phyloP scores from a whole-genome alignment of 106 monocot genomes.

The Apostasia ramifera region DNA sequence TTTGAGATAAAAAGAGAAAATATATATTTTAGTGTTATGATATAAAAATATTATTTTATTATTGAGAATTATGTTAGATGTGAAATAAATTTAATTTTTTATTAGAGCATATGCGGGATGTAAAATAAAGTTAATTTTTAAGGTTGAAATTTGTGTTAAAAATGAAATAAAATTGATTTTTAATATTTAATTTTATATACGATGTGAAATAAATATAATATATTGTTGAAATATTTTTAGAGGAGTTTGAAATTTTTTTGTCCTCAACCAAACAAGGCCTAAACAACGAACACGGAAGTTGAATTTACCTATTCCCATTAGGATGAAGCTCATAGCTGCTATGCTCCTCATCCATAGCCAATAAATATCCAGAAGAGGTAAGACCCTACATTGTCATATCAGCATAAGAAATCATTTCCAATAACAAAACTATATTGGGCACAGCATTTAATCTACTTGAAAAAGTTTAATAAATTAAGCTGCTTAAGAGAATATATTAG shows the following conservation, averaged over 20 bases:
- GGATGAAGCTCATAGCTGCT: conserved; percentile 65
- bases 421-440: not conserved
- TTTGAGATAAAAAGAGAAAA: too few relatives aligned
- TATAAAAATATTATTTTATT: too few relatives aligned
- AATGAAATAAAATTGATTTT: not conserved
- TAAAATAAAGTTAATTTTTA: too few relatives aligned
- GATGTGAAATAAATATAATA: not conserved
- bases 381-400: conserved; percentile 53
- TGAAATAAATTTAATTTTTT: too few relatives aligned
- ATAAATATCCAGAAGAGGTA: conserved; percentile 64
- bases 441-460: too few relatives aligned
- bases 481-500: too few relatives aligned
- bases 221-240: too few relatives aligned
- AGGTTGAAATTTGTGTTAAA: not conserved
- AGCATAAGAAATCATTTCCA: not conserved
- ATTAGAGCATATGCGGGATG: too few relatives aligned
- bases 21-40: too few relatives aligned
- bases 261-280: not conserved
- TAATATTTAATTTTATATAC: not conserved
- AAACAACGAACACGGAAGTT: not conserved
- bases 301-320: conserved; percentile 70
- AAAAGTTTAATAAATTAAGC: too few relatives aligned
- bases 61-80: too few relatives aligned
- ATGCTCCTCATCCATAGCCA: conserved; percentile 53
- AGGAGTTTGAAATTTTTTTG: not conserved